These are phyloP conservation scores for Lachnellula subtilissima DNA, from an alignment of 2,329 filamentous ascomycete species.

Conservation along the genomic window DNA sequence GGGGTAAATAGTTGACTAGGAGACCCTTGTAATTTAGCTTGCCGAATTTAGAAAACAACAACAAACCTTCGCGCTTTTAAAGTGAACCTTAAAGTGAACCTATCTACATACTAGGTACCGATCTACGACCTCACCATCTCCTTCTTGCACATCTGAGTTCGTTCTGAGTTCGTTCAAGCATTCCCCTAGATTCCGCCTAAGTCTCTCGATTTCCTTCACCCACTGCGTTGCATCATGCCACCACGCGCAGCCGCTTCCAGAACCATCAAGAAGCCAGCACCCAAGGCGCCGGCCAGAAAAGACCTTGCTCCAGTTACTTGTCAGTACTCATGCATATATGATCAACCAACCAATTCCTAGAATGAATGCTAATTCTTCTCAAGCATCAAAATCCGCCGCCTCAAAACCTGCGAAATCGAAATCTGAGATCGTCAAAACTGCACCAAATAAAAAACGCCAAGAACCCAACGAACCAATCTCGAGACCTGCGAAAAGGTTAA, in stretches of 20 bases:
- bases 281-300: background rate
- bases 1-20: no score
- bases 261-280: background rate
- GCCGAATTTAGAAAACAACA: no score
- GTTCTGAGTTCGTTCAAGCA: background rate
- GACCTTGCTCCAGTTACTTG: background rate
- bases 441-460: background rate
- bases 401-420: background rate
- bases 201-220: background rate
- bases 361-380: background rate
- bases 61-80: no score
- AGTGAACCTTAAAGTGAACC: no score
- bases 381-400: background rate
- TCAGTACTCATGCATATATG: background rate
- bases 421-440: background rate
- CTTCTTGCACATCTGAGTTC: background rate
- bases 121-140: background rate
- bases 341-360: background rate
- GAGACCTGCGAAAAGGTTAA: slow-evolving; percentile 6
- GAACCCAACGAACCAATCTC: background rate
- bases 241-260: background rate
- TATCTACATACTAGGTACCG: no score
- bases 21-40: no score
- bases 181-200: background rate
- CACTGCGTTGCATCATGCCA: background rate